Percentiles rank a stretch among this genome's conserved stretches.
Evolutionary conservation across 768 basidiomycete species (phyloP).

Genomic region (Rossbeevera mucosa): DNA sequence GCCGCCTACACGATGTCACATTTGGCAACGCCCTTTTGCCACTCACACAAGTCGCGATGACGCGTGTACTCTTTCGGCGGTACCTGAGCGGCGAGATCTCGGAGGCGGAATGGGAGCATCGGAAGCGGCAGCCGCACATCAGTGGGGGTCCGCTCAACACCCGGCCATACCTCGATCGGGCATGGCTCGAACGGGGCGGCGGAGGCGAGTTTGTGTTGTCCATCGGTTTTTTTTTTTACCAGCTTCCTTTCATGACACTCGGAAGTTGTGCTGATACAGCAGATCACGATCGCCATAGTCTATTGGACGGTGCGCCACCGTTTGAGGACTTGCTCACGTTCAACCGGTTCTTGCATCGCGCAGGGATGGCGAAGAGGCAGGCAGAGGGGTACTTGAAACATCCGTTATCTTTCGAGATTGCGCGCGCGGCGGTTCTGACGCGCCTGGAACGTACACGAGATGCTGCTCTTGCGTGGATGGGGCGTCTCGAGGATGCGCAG

Average conservation of each 20-base stretch:
- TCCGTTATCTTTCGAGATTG: slow-evolving; percentile 46
- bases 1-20: slow-evolving; percentile 41
- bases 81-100: slow-evolving; percentile 46
- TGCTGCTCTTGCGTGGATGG: slow-evolving; percentile 23
- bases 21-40: slow-evolving; percentile 49
- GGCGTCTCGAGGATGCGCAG: slow-evolving; percentile 1
- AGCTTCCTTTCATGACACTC: slow-evolving; percentile 46
- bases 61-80: slow-evolving; percentile 45
- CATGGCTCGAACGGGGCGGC: slow-evolving; percentile 47
- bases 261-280: not conserved
- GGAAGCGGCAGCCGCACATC: slow-evolving; percentile 21
- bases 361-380: slow-evolving; percentile 35
- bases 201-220: slow-evolving; percentile 38
- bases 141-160: not conserved
- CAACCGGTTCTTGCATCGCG: slow-evolving; percentile 45
- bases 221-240: slow-evolving; percentile 40
- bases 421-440: slow-evolving; percentile 6
- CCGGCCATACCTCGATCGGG: slow-evolving; percentile 44
- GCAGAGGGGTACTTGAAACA: slow-evolving; percentile 33
- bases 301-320: slow-evolving; percentile 30
- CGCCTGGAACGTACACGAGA: not conserved
- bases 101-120: slow-evolving; percentile 48
- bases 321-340: slow-evolving; percentile 40
- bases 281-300: not conserved
- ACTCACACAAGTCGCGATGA: slow-evolving; percentile 48